Base-by-base conservation (phyloP, 148 eudicot species). In the Cornus suecica region DNA sequence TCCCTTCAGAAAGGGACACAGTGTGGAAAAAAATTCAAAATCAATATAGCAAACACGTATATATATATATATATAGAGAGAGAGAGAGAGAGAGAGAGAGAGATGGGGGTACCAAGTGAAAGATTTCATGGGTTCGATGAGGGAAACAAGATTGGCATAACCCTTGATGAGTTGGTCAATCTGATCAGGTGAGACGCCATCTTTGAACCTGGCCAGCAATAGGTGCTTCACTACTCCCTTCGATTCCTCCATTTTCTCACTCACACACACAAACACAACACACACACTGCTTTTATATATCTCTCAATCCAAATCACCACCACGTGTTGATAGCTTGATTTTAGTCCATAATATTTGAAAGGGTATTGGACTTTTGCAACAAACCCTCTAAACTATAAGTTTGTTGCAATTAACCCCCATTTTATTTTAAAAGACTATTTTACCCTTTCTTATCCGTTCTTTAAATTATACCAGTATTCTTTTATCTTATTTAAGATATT, bases 121-220 rank as follows among this genome's bases (percentile, higher is more conserved):
- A 68, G 87, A 54, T 78, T 88, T 92, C 97, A 92, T 87, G 82
- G 92, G 84, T 31, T 80, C 80, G 74, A 92, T 77, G 71, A 79
- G 91, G 84, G 79, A 80, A 73, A 92, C 94, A 31, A 92, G 92
- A 26, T 80, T 73, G 51, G 92, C 97, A 80, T 87, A 90, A 52
- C 84, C 87, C 26, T 80, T 84, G 79, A 88, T 90, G 80, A 87
- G 88, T 24, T 86, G 75, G 2, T 87, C 86, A 69, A 92, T 83
- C 71, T 88, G 76, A 0, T 83, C 77, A 10, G 80, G 67, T 9
- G 94, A 29, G 23, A 86, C 60, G 27, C 71, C 90, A 31, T 90
- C 92, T 77, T 86, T 90, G 84, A 90, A 92, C 78, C 85, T 88
- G 10, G 87, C 94, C 16, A 92, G 80, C 75, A 92, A 10, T 64